A percentile compares a stretch with the other conserved stretches of the same genome.
phyloP scores from a whole-genome alignment of 2,329 filamentous ascomycete genomes.

The Clarireedia paspali region DNA sequence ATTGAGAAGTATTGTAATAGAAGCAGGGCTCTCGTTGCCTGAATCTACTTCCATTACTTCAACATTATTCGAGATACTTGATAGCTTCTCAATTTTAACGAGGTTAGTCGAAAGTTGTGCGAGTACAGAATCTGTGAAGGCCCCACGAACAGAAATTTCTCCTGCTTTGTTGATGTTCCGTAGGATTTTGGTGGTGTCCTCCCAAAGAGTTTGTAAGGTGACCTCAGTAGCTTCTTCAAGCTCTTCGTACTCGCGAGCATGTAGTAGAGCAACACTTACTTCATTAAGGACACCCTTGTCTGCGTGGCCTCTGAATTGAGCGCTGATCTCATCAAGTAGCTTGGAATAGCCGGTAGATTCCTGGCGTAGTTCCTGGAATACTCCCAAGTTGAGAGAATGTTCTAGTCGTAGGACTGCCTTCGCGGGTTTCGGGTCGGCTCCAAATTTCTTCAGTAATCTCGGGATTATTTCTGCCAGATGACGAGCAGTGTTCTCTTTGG shows the following conservation, averaged over 20 bases:
- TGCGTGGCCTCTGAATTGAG: constrained; percentile 89
- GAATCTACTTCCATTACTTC: constrained; percentile 62
- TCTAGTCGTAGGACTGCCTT: constrained; percentile 79
- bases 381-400: constrained; percentile 76
- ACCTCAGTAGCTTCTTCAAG: constrained; percentile 76
- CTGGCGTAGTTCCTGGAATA: constrained; percentile 83
- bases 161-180: constrained; percentile 55
- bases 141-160: constrained; percentile 64
- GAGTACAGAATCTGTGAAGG: constrained; percentile 57
- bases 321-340: constrained; percentile 83
- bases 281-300: constrained; percentile 79
- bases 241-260: constrained; percentile 80
- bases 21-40: constrained; percentile 36
- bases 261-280: constrained; percentile 72
- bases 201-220: constrained; percentile 79
- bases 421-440: constrained; percentile 79
- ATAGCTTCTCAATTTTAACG: constrained; percentile 72
- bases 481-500: constrained; percentile 71
- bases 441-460: constrained; percentile 83
- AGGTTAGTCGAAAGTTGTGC: constrained; percentile 66
- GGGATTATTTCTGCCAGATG: constrained; percentile 75
- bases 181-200: constrained; percentile 69
- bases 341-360: constrained; percentile 73
- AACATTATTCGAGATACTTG: constrained; percentile 70
- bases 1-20: constrained; percentile 63